Evolutionary conservation across 352 stramenopile species (phyloP), one percentile per base, ranked within the genome.

Genomic region (Phytopythium vexans): DNA sequence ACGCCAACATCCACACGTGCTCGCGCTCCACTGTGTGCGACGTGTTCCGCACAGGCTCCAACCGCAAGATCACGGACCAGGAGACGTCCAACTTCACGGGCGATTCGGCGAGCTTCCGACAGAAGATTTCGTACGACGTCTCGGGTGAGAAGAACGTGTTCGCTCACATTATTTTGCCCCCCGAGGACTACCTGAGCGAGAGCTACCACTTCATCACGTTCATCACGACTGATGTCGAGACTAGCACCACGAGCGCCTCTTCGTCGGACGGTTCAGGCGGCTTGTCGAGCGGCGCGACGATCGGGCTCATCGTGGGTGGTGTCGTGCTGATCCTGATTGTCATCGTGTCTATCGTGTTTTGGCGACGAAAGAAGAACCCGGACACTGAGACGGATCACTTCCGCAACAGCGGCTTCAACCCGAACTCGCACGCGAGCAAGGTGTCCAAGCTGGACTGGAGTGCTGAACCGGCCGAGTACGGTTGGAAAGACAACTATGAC

Each of bases 191-290:
- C n/a, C 42, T 65, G 10, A 60, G 81, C 35, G 57, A 82, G 58
- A 87, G 74, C 33, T 92, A 89, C 59, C 78, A 92, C 62, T 89
- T 92, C 51, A 79, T 92, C 45, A 81, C 76, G 36, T 92, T 88
- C 61, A 73, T 79, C 33, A 92, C 76, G 12, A 83, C 78, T 5
- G 54, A 40, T 2, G 47, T 74, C 6, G 63, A 70, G 49, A 52
- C 14, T 2, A 59, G 63, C 27, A 69, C 59, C 1, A 65, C 9
- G 10, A 54, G 46, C 21, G 58, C 58, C 8, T 41, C 15, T n/a
- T 50, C 52, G 1, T 42, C 62, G 0, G 54, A 47, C 8, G 46
- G 52, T 1, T 67, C 44, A 4, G 66, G 55, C 4, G 72, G 74
- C 0, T 54, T 72, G n/a, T 85, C 74, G 1, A 83, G 64, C 6